These are phyloP conservation scores for Gnaphalium uliginosum DNA, from an alignment of 129 eudicot species.

Conservation along the genomic window DNA sequence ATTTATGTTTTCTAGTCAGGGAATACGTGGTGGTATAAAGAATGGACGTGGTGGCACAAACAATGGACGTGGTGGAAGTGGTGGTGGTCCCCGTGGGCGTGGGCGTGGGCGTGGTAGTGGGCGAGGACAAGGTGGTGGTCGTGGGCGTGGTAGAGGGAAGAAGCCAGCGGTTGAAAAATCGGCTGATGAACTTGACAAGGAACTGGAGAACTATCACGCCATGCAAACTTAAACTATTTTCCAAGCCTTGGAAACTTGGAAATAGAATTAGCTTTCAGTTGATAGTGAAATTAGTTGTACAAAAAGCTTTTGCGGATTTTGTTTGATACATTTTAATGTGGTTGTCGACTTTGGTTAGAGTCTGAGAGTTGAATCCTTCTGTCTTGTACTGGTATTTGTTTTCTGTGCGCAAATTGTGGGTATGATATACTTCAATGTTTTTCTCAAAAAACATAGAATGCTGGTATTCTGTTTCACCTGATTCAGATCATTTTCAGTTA, in stretches of 20 bases:
- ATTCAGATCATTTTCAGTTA: no score
- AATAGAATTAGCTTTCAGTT: conserved; percentile 6
- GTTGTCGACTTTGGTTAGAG: neutral
- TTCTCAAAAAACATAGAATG: neutral
- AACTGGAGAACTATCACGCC: conserved; percentile 82
- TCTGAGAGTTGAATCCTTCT: neutral
- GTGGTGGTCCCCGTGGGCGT: conserved; percentile 39
- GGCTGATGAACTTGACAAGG: conserved; percentile 92
- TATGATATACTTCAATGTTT: neutral
- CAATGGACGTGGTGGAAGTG: conserved; percentile 44
- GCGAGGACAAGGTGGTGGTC: conserved; percentile 42
- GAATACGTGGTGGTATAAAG: conserved; percentile 50
- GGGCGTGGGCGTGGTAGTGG: conserved; percentile 45
- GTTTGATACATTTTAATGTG: neutral
- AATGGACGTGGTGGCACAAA: conserved; percentile 38
- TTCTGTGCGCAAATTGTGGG: neutral
- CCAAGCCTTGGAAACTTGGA: neutral
- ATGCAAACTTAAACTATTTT: conserved; percentile 45
- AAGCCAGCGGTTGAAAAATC: conserved; percentile 59
- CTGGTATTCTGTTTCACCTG: neutral
- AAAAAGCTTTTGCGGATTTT: conserved; percentile 21
- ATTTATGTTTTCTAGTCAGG: conserved; percentile 40
- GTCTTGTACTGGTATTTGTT: conserved; percentile 5
- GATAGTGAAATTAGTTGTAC: conserved; percentile 36
- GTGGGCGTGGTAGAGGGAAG: conserved; percentile 55